Base-by-base conservation (phyloP, 1,139 yeast species). In the Williopsis jadinii region DNA sequence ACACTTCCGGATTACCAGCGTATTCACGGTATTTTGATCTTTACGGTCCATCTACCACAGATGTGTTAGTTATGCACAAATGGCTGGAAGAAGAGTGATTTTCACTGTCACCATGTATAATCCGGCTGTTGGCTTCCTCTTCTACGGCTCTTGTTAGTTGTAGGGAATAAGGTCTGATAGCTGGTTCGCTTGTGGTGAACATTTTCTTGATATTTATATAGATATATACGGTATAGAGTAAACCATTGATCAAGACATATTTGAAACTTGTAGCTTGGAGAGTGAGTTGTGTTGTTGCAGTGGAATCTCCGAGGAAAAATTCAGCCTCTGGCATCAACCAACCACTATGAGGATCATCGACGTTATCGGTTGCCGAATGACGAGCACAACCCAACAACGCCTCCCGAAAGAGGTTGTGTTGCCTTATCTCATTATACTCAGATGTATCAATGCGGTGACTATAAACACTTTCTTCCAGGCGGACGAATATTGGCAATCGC, bases 401-500 rank as follows among this genome's bases (percentile, higher is more conserved):
- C 41, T 46, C 11, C 49, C 49, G 2, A 13, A 28, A 8, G 45
- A 43, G 8, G 30, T 46, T 8, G 37, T 46, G n/a, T 35, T 54
- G 2, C 54, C 55, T 3, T 53, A 53, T 32, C 38, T 73, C 9
- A 45, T 62, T 14, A 39, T 61, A 2, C 55, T 73, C 13, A 63
- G 97, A 34, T 48, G 83, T 5, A 31, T 77, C 53, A 88, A 88
- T 60, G 74, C 95, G 0, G 59, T 85, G 26, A 60, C 78, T 1
- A 73, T 77, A 6, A 61, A 60, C 44, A 87, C 97, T 0, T 94
- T 79, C 58, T 92, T 92, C 64, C 99, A 94, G 60, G 94, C 98
- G 0, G 99, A 94, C 61, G 99, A 94, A 61, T 94, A 72, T 64
- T 94, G 83, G 77, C 98, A 94, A 62, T 71, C 92, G 0, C 65